These are phyloP conservation scores for Penicillium arizonense DNA, from an alignment of 495 filamentous ascomycete species.

Conservation along the genomic window DNA sequence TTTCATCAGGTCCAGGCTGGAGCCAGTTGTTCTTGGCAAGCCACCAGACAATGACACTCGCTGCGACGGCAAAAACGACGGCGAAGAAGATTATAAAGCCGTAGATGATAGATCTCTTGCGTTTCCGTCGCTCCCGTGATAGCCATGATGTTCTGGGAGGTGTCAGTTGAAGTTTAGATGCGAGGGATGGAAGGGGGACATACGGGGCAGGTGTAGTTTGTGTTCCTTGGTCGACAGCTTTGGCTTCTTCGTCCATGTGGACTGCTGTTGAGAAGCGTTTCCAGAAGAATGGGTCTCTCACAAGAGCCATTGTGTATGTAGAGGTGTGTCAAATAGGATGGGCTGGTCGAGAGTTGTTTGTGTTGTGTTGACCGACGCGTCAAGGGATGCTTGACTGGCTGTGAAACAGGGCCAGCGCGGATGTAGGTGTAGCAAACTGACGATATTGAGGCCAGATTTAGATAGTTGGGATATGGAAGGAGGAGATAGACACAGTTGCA, in stretches of 20 bases:
- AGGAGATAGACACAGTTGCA: neutral
- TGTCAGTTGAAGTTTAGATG: conserved; percentile 1
- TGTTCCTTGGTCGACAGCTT: conserved; percentile 10
- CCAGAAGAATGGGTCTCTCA: conserved; percentile 63
- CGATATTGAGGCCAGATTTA: neutral
- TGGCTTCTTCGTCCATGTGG: conserved; percentile 45
- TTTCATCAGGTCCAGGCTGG: conserved; percentile 11
- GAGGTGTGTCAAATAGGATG: neutral
- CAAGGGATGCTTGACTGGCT: neutral
- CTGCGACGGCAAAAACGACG: conserved; percentile 25
- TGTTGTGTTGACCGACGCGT: neutral
- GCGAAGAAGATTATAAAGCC: conserved; percentile 35
- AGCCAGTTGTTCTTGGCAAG: conserved; percentile 41
- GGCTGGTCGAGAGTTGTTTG: neutral
- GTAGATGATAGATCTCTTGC: conserved; percentile 29
- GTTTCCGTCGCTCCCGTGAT: conserved; percentile 30
- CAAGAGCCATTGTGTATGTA: conserved; percentile 35
- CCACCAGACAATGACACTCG: conserved; percentile 38
- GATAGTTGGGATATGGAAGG: neutral
- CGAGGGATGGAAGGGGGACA: neutral
- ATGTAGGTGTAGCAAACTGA: neutral
- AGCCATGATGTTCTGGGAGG: conserved; percentile 32
- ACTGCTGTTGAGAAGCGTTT: conserved; percentile 60
- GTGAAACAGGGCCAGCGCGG: neutral
- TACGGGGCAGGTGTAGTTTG: conserved; percentile 14